Evolutionary conservation across 2,329 filamentous ascomycete species (phyloP), one percentile per base, ranked within the genome.

Genomic region (Pseudocercospora fijiensis): DNA sequence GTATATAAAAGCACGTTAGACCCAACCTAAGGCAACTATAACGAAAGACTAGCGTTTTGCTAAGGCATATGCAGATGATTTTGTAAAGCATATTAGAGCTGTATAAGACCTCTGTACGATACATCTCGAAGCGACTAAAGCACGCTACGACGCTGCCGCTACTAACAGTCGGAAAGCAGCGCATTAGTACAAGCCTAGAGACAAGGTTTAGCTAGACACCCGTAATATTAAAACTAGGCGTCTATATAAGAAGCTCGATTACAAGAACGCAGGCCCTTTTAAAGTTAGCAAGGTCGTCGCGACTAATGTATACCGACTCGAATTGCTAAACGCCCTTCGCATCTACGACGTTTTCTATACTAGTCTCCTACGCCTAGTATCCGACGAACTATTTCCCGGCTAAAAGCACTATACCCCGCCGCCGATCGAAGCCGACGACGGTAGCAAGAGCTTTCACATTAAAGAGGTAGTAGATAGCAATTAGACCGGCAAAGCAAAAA

Each of bases 191-290:
- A 24, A 53, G 20, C 20, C 7, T 53, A 53, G 22, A 22, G 22
- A 53, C 16, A 22, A 27, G 16, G 49, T 53, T 53, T 53, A 53
- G 49, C 27, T 53, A 22, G 22, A 53, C 27, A 53, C 49, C 7
- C 6, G 22, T 20, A 53, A 53, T 53, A 53, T 53, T 27, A 10
- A 26, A 5, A 53, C 16, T 4, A 20, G 16, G 22, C 49, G 49
- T 22, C 49, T 26, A 7, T 53, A 53, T 53, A 53, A 53, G 49
- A 53, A 53, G 26, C 49, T 53, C 16, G 16, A 53, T 27, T 53
- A 53, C 16, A 53, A 53, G 49, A 53, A 53, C 27, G 27, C 16
- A 22, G 22, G 49, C 22, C 22, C 49, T 26, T 53, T 53, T 16
- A 4, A 13, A 22, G 27, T 53, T 26, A 26, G 4, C 8, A 20